phyloP scores from a whole-genome alignment of 1,284 basidiomycete species.

The Ceratobasidium papillatum region DNA sequence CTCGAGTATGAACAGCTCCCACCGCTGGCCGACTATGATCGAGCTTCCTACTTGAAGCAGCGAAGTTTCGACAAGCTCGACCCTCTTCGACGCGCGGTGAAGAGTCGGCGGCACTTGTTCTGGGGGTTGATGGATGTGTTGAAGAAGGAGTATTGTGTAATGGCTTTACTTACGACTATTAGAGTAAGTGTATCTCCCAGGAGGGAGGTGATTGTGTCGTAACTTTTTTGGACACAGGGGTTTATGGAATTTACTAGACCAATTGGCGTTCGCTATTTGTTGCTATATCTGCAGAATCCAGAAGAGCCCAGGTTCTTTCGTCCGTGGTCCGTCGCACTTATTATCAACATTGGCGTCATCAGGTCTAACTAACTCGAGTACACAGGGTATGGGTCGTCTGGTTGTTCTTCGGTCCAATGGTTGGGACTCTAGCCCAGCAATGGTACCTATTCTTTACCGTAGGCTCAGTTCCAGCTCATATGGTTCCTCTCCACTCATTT shows the following conservation, averaged over 20 bases:
- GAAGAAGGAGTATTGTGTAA: constrained; percentile 23
- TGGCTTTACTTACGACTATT: neutral
- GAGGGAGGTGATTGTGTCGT: no score
- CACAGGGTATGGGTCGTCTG: constrained; percentile 67
- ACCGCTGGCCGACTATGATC: constrained; percentile 68
- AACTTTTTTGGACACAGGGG: neutral
- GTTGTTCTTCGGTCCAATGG: constrained; percentile 67
- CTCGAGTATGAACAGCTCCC: constrained; percentile 60
- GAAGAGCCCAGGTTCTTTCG: constrained; percentile 54
- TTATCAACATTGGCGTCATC: neutral
- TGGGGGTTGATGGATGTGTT: constrained; percentile 39
- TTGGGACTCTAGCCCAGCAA: constrained; percentile 50
- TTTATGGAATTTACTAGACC: constrained; percentile 30
- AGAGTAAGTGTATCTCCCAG: neutral
- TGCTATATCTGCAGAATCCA: constrained; percentile 56
- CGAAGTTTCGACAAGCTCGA: constrained; percentile 52
- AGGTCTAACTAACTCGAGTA: neutral
- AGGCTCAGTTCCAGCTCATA: neutral
- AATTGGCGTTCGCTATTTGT: constrained; percentile 22
- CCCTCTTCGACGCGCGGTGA: constrained; percentile 49
- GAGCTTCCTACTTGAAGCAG: constrained; percentile 55
- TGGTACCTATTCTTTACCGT: constrained; percentile 53
- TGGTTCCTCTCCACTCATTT: neutral
- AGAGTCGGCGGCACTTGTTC: constrained; percentile 38
- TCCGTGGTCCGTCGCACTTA: constrained; percentile 51